phyloP scores from a whole-genome alignment of 305 asterid species.

The Rubia balearica region DNA sequence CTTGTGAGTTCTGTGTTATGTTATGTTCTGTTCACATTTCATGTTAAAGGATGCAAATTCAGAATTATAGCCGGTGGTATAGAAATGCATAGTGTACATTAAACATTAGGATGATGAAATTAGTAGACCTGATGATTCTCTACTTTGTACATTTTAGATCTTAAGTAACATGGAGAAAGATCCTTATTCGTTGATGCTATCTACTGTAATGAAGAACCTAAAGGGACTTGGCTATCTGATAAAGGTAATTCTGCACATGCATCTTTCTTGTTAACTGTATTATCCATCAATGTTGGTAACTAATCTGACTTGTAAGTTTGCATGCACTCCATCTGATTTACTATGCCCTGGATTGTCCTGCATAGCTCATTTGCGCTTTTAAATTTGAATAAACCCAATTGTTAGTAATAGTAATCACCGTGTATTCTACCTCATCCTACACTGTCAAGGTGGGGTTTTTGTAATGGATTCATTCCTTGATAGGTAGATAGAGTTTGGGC shows the following conservation, averaged over 20 bases:
- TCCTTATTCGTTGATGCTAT: constrained; percentile 68
- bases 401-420: not conserved
- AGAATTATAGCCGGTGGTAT: not conserved
- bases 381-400: not conserved
- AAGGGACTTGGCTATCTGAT: constrained; percentile 66
- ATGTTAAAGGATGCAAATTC: not conserved
- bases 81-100: not conserved
- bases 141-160: constrained; percentile 52
- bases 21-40: not conserved
- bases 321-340: not conserved
- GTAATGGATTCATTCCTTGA: not conserved
- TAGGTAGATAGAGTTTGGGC: not conserved
- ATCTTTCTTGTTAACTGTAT: not conserved
- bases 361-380: not conserved
- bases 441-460: not conserved
- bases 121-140: constrained; percentile 24
- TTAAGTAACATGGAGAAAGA: constrained; percentile 78
- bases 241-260: constrained; percentile 43
- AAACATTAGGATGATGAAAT: constrained; percentile 1
- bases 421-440: not conserved
- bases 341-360: not conserved
- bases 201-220: constrained; percentile 70
- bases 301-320: not conserved
- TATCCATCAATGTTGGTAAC: not conserved
- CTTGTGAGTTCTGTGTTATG: constrained; percentile 42